Percentiles rank a stretch among this genome's conserved stretches.
Conservation (phyloP, 139 green algal species). For the Chlamydomonas asymmetrica region DNA sequence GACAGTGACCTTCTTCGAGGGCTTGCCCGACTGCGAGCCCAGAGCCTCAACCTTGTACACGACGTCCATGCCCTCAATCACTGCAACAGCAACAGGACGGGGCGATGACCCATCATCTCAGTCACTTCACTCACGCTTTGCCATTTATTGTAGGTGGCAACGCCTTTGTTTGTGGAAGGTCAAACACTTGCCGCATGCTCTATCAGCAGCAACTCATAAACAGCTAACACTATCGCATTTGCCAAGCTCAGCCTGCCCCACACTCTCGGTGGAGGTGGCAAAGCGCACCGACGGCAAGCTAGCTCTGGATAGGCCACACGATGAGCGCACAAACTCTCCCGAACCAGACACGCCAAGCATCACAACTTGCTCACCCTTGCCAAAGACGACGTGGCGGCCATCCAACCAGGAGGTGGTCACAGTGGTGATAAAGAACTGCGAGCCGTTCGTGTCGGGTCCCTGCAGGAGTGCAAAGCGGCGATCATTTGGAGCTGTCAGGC, state of each 20-base stretch:
- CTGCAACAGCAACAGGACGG: constrained; percentile 30
- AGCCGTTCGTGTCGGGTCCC: constrained; percentile 66
- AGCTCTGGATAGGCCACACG: not conserved
- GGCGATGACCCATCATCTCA: too few relatives aligned
- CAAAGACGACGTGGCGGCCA: constrained; percentile 92
- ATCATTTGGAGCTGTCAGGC: not conserved
- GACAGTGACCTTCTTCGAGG: constrained; percentile 78
- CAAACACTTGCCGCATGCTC: too few relatives aligned
- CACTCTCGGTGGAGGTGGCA: too few relatives aligned
- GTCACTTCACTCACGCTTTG: too few relatives aligned
- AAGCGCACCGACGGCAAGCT: too few relatives aligned
- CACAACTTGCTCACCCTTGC: constrained; percentile 62
- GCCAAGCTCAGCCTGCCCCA: too few relatives aligned
- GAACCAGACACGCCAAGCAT: not conserved
- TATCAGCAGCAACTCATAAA: too few relatives aligned
- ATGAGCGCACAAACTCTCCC: not conserved
- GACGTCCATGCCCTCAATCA: constrained; percentile 94
- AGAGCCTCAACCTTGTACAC: constrained; percentile 89
- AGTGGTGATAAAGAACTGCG: constrained; percentile 91
- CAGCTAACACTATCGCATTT: too few relatives aligned
- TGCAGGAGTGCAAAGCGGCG: not conserved
- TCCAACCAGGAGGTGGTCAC: constrained; percentile 83
- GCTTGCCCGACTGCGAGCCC: constrained; percentile 73
- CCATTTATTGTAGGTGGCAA: too few relatives aligned
- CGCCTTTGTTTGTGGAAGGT: too few relatives aligned